phyloP scores from a whole-genome alignment of 2,329 filamentous ascomycete species.

The Ophiostoma ulmi region DNA sequence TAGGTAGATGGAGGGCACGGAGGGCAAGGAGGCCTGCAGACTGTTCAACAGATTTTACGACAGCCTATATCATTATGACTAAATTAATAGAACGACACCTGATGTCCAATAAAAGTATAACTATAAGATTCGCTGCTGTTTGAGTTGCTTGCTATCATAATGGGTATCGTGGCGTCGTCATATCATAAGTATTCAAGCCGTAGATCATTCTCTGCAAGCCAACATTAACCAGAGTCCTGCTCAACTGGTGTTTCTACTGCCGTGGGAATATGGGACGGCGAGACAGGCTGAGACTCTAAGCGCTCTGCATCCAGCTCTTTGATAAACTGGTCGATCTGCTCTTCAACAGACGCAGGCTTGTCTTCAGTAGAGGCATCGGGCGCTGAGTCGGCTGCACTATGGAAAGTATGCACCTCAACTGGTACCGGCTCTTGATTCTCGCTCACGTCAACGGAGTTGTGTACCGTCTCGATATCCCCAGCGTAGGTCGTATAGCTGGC shows the following conservation, averaged over 20 bases:
- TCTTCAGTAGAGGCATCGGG: background rate
- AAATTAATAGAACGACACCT: background rate
- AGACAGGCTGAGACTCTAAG: background rate
- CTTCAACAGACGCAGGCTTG: background rate
- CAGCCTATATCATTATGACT: background rate
- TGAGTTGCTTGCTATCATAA: background rate
- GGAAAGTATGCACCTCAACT: background rate
- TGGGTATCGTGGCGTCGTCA: constrained; percentile 1
- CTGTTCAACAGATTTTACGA: background rate
- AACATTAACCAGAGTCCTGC: background rate
- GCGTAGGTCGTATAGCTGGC: background rate
- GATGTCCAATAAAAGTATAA: background rate
- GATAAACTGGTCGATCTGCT: constrained; percentile 15
- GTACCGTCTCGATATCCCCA: background rate
- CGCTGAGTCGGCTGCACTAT: too few species aligned
- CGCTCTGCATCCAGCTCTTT: constrained; percentile 13
- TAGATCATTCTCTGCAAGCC: background rate
- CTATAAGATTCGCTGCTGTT: background rate
- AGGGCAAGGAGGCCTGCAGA: background rate
- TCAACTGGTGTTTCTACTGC: background rate
- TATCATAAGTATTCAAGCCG: background rate
- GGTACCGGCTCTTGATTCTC: background rate
- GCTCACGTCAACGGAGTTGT: background rate
- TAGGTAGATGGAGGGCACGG: background rate
- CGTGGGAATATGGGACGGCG: background rate